phyloP scores from a whole-genome alignment of 1,139 yeast species.

The Kazachstania sp. region DNA sequence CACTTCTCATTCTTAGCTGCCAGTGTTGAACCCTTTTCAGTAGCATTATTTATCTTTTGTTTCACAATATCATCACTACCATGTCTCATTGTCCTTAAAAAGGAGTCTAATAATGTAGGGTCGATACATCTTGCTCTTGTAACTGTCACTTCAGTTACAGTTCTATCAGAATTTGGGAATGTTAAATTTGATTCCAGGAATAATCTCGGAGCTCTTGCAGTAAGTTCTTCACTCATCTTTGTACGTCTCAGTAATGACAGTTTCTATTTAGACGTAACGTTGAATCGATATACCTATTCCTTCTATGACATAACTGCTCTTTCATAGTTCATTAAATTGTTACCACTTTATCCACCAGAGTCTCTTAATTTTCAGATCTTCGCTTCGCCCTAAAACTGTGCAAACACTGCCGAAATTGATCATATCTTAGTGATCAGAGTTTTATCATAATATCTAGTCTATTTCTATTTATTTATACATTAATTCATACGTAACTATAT shows the following conservation, averaged over 20 bases:
- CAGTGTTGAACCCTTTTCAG: slow-evolving; percentile 15
- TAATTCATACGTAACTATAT: slow-evolving; percentile 25
- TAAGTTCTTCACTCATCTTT: neutral
- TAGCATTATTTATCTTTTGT: slow-evolving; percentile 33
- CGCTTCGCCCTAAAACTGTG: too few species aligned
- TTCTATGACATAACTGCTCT: too few species aligned
- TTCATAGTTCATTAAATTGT: too few species aligned
- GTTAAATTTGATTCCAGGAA: slow-evolving; percentile 15
- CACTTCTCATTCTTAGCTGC: slow-evolving; percentile 22
- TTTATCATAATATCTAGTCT: too few species aligned
- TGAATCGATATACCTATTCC: too few species aligned
- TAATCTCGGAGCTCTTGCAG: slow-evolving; percentile 10
- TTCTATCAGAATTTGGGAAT: slow-evolving; percentile 14
- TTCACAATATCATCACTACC: slow-evolving; percentile 38
- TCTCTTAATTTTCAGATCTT: too few species aligned
- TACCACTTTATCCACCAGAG: slow-evolving; percentile 9
- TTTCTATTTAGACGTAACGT: neutral
- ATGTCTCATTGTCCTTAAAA: slow-evolving; percentile 36
- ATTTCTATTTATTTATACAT: neutral
- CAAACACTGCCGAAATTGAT: slow-evolving; percentile 21
- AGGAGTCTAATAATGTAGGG: slow-evolving; percentile 35
- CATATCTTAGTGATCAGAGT: too few species aligned
- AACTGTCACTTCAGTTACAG: slow-evolving; percentile 17
- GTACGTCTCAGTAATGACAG: too few species aligned
- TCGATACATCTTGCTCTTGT: slow-evolving; percentile 33